Conservation (phyloP, 139 green algal species). For the Chlamydomonas sp. region DNA sequence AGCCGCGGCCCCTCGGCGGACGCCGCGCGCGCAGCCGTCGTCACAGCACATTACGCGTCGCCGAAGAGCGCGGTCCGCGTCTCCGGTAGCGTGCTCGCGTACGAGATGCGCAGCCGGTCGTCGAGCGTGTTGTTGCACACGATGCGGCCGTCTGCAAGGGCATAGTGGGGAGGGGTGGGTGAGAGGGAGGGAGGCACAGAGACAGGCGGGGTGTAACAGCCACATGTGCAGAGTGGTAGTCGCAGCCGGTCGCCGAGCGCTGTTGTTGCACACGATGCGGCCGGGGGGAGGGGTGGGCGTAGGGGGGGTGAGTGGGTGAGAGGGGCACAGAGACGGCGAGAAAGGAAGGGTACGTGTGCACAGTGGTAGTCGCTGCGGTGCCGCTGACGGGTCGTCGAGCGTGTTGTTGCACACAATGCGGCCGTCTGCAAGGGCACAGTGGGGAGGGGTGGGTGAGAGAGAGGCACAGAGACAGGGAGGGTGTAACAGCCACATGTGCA, state of each 20-base stretch:
- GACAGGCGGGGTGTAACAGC: background rate
- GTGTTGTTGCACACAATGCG: slow-evolving; percentile 91
- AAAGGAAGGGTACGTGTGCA: background rate
- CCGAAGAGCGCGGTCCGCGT: slow-evolving; percentile 69
- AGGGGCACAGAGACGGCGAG: background rate
- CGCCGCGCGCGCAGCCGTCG: no score
- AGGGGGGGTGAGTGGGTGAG: background rate
- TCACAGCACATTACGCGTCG: background rate
- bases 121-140: slow-evolving; percentile 93
- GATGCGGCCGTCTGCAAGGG: slow-evolving; percentile 78
- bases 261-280: slow-evolving; percentile 2
- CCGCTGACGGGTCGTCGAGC: slow-evolving; percentile 82
- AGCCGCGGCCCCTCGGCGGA: no score
- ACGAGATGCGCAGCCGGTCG: slow-evolving; percentile 73
- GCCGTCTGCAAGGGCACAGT: slow-evolving; percentile 75
- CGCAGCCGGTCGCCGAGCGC: background rate
- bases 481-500: background rate
- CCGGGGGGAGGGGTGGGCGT: background rate
- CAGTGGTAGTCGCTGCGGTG: no score
- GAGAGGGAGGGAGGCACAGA: slow-evolving; percentile 46
- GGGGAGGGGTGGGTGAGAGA: slow-evolving; percentile 83
- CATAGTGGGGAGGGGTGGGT: slow-evolving; percentile 82
- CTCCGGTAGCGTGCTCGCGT: slow-evolving; percentile 65
- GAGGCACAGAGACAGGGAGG: background rate
- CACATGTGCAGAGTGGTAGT: background rate